Conservation (phyloP, 805 yeast genomes). For the Yarrowia bubula region DNA sequence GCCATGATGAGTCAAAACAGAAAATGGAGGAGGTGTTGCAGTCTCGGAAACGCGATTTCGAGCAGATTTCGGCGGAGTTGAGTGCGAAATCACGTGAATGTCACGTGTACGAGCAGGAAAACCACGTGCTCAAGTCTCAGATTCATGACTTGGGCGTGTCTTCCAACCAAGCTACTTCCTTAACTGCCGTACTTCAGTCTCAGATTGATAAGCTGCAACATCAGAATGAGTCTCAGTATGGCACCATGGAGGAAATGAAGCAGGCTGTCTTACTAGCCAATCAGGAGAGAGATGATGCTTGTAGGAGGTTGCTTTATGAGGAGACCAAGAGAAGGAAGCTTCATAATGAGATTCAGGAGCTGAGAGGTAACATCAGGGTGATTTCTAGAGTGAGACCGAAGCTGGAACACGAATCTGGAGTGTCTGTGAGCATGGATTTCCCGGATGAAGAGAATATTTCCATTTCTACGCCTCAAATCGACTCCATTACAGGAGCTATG, state of each 20-base stretch:
- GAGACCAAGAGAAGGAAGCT: constrained; percentile 59
- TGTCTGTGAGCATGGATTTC: constrained; percentile 28
- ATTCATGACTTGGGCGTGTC: constrained; percentile 38
- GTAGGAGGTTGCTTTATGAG: constrained; percentile 45
- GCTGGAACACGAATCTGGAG: constrained; percentile 31
- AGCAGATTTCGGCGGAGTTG: neutral
- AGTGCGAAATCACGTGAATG: neutral
- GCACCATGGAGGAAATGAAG: constrained; percentile 31
- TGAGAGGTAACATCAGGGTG: constrained; percentile 90
- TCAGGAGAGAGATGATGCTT: constrained; percentile 38
- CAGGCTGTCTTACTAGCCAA: constrained; percentile 35
- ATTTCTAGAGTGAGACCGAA: constrained; percentile 81
- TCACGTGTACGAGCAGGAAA: neutral
- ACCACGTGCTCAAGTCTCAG: constrained; percentile 34
- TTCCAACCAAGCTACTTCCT: constrained; percentile 32
- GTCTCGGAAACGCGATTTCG: neutral
- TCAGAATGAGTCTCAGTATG: constrained; percentile 31
- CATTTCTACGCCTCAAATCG: constrained; percentile 33
- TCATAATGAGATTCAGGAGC: constrained; percentile 75
- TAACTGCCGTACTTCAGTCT: constrained; percentile 29
- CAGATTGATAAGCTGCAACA: constrained; percentile 32
- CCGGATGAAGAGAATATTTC: constrained; percentile 37
- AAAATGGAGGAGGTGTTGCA: neutral
- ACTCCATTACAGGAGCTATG: constrained; percentile 32
- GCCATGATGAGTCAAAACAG: neutral